These are phyloP conservation scores for Candida anglica DNA, from an alignment of 805 yeast species.

Conservation along the genomic window DNA sequence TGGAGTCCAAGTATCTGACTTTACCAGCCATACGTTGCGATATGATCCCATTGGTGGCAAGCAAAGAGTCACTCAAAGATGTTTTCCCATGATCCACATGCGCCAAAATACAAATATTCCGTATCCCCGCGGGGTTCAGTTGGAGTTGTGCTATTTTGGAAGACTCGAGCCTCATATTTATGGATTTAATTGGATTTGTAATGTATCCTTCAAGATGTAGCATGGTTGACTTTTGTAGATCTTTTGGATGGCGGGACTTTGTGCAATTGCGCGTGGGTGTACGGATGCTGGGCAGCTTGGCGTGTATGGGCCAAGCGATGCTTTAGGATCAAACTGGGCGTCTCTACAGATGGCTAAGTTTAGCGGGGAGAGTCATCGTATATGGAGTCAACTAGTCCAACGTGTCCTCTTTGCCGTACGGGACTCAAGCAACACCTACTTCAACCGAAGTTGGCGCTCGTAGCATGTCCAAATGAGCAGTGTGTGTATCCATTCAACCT, in stretches of 20 bases:
- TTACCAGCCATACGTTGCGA: constrained; percentile 95
- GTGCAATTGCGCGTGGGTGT: background rate
- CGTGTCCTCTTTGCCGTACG: constrained; percentile 26
- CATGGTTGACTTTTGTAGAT: too few relatives aligned
- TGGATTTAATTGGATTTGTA: background rate
- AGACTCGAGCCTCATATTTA: constrained; percentile 53
- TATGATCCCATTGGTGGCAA: constrained; percentile 95
- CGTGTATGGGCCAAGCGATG: background rate
- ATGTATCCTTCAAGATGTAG: too few relatives aligned
- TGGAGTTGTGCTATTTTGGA: constrained; percentile 67
- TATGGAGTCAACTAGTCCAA: background rate
- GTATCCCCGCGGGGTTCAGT: constrained; percentile 59
- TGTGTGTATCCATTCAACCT: constrained; percentile 34
- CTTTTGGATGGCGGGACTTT: background rate
- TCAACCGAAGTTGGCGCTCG: constrained; percentile 20
- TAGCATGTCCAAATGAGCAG: constrained; percentile 22
- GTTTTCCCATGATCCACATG: constrained; percentile 99
- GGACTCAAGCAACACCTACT: constrained; percentile 20
- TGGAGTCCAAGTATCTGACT: constrained; percentile 84
- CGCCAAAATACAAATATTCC: constrained; percentile 93
- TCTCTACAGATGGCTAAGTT: background rate
- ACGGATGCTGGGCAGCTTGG: background rate
- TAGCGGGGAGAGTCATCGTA: background rate
- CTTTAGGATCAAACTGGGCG: background rate
- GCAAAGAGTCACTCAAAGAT: constrained; percentile 82